phyloP scores from a whole-genome alignment of 768 basidiomycete genomes.

The Amyloporia xantha region DNA sequence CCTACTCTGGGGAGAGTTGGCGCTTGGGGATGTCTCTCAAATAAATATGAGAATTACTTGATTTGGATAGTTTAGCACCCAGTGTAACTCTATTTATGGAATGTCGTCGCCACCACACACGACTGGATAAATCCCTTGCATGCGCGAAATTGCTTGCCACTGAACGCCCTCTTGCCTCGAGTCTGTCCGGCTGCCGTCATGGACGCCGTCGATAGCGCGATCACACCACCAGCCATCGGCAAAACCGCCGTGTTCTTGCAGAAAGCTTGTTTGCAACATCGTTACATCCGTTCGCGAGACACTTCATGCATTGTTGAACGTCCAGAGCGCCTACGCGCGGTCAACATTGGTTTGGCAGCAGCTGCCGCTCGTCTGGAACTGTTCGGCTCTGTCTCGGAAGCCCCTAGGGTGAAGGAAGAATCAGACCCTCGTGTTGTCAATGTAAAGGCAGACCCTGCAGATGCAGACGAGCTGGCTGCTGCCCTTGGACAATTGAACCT shows the following conservation, averaged over 20 bases:
- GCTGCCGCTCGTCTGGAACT: conserved; percentile 67
- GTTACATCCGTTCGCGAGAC: conserved; percentile 73
- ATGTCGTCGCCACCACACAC: too few species aligned
- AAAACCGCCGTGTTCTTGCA: conserved; percentile 42
- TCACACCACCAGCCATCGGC: neutral
- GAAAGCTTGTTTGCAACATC: conserved; percentile 66
- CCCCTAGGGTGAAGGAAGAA: neutral
- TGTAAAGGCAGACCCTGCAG: neutral
- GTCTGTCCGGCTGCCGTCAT: too few species aligned
- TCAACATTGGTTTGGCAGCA: conserved; percentile 76
- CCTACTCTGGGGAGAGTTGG: too few species aligned
- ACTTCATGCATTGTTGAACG: conserved; percentile 79
- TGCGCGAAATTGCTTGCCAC: too few species aligned
- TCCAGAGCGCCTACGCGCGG: conserved; percentile 82
- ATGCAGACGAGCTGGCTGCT: conserved; percentile 35
- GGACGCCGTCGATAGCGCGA: too few species aligned
- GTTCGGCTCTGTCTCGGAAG: neutral
- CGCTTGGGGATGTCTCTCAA: too few species aligned
- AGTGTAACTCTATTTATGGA: too few species aligned
- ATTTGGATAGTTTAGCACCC: too few species aligned
- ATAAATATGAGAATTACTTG: too few species aligned
- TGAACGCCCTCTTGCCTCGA: too few species aligned
- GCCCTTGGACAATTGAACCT: conserved; percentile 33
- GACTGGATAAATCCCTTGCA: too few species aligned
- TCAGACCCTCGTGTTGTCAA: neutral